Percentiles rank a stretch among this genome's conserved stretches.
Evolutionary conservation across 169 alveolate species (phyloP).

Genomic region (Plasmodium fragile): DNA sequence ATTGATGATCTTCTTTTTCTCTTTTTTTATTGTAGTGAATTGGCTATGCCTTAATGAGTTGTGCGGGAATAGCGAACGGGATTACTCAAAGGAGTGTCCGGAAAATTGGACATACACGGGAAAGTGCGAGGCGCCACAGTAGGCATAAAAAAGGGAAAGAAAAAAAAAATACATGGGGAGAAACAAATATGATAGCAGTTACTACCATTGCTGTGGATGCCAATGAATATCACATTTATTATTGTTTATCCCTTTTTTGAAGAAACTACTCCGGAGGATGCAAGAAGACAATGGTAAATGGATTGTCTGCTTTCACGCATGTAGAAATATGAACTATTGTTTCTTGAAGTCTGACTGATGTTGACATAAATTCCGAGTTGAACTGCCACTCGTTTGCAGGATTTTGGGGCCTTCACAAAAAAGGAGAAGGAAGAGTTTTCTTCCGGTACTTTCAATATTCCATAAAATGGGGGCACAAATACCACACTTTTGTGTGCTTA

Average conservation of each 20-base stretch:
- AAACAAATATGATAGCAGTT: not conserved
- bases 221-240: not conserved
- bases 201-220: not conserved
- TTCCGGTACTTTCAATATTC: slow-evolving; percentile 20
- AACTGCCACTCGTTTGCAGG: slow-evolving; percentile 10
- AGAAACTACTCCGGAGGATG: slow-evolving; percentile 69
- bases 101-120: slow-evolving; percentile 62
- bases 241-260: slow-evolving; percentile 23
- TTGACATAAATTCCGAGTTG: not conserved
- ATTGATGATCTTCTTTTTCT: not conserved
- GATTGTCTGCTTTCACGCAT: not conserved
- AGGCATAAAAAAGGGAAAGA: not conserved
- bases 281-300: slow-evolving; percentile 41
- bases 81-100: slow-evolving; percentile 58
- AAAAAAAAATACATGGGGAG: not conserved
- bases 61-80: slow-evolving; percentile 57
- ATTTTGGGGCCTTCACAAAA: slow-evolving; percentile 55
- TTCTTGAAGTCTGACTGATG: not conserved
- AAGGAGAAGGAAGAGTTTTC: slow-evolving; percentile 73
- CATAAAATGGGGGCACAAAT: not conserved
- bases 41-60: slow-evolving; percentile 61
- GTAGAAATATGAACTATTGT: not conserved
- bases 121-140: slow-evolving; percentile 74
- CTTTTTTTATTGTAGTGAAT: slow-evolving; percentile 7
- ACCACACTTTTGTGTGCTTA: not conserved